phyloP scores from a whole-genome alignment of 1,284 basidiomycete species.

The Thelephora terrestris region DNA sequence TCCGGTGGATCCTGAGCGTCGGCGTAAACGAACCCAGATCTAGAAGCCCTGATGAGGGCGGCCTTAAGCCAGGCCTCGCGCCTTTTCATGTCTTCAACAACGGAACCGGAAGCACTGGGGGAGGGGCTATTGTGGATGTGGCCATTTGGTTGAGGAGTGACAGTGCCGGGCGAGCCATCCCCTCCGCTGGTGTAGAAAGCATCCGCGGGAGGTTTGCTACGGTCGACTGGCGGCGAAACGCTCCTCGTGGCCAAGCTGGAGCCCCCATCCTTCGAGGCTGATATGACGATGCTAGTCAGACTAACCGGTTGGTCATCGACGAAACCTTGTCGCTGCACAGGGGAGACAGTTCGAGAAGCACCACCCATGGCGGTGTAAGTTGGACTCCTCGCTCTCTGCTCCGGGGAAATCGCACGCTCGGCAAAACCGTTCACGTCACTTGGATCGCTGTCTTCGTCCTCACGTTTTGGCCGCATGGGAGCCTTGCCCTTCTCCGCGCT shows the following conservation, averaged over 20 bases:
- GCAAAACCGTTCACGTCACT: conserved; percentile 31
- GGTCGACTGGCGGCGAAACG: conserved; percentile 49
- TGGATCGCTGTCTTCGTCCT: conserved; percentile 50
- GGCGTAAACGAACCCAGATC: conserved; percentile 73
- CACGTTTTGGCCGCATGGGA: conserved; percentile 51
- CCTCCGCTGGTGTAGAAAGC: conserved; percentile 33
- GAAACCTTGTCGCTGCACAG: conserved; percentile 25
- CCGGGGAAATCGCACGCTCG: conserved; percentile 47
- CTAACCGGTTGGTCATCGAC: conserved; percentile 32
- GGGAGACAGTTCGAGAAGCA: conserved; percentile 45
- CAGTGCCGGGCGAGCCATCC: conserved; percentile 40
- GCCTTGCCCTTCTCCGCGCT: conserved; percentile 36
- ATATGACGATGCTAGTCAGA: conserved; percentile 44
- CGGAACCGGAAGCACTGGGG: conserved; percentile 60
- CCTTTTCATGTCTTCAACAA: conserved; percentile 69
- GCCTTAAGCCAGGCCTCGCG: conserved; percentile 85
- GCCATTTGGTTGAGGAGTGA: conserved; percentile 35
- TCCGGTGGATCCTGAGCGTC: conserved; percentile 22
- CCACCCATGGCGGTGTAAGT: conserved; percentile 12
- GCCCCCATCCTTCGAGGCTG: conserved; percentile 25
- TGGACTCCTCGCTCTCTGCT: conserved; percentile 55
- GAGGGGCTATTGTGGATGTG: conserved; percentile 32
- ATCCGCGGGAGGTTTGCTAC: conserved; percentile 44
- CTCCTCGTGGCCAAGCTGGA: conserved; percentile 40
- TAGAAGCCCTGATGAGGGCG: conserved; percentile 67